Percentiles rank a stretch among this genome's conserved stretches.
These are phyloP conservation scores for Stipa capillata DNA, from an alignment of 176 grass and related monocot species.

Conservation along the genomic window DNA sequence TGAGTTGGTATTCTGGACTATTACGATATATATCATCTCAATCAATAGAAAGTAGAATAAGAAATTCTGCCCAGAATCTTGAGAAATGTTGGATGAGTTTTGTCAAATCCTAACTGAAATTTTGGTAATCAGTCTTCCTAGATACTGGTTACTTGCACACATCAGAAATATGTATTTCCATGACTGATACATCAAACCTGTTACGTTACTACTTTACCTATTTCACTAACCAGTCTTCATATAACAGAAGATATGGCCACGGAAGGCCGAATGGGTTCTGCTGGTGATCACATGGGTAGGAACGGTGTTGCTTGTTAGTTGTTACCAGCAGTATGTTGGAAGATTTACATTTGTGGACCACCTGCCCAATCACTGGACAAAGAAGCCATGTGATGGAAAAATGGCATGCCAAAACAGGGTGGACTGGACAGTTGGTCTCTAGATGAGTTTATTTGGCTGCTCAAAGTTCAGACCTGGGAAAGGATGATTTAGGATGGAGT, in stretches of 20 bases:
- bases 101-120: background rate
- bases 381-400: background rate
- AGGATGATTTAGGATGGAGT: background rate
- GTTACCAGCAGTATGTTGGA: background rate
- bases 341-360: constrained; percentile 4
- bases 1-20: background rate
- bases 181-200: background rate
- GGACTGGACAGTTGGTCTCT: background rate
- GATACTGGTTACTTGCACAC: background rate
- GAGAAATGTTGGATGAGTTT: background rate
- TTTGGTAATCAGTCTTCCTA: background rate
- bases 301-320: constrained; percentile 33
- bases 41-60: background rate
- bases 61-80: background rate
- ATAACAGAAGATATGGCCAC: constrained; percentile 35
- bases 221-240: constrained; percentile 11
- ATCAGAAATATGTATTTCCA: background rate
- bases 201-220: background rate
- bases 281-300: constrained; percentile 25
- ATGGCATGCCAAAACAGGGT: background rate
- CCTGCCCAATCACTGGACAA: constrained; percentile 11
- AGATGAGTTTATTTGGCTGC: background rate
- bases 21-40: background rate
- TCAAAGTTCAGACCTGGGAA: background rate
- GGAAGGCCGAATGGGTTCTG: constrained; percentile 24